Conservation (phyloP, 768 basidiomycete species). For the Rhodosporidiobolus odoratus region DNA sequence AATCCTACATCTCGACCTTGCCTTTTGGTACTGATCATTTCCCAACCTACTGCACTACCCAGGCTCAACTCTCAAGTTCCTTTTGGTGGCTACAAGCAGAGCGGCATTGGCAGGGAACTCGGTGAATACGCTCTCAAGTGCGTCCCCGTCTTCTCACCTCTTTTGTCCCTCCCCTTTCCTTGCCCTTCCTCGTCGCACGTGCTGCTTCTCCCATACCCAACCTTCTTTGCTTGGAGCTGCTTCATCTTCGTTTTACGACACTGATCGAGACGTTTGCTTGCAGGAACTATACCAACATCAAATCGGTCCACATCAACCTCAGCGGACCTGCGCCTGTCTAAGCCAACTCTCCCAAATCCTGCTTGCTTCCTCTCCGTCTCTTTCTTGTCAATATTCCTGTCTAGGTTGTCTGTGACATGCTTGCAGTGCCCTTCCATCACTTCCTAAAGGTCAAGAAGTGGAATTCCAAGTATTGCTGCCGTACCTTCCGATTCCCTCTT, state of each 20-base stretch:
- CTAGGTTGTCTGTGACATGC: no score
- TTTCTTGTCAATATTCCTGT: neutral
- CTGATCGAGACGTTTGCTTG: no score
- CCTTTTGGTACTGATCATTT: neutral
- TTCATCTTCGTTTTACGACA: no score
- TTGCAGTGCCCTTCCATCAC: no score
- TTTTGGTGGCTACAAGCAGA: slow-evolving; percentile 49
- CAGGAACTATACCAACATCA: slow-evolving; percentile 4
- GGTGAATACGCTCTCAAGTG: slow-evolving; percentile 41
- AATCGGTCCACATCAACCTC: no score
- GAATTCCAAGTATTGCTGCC: no score
- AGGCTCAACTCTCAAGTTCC: slow-evolving; percentile 47
- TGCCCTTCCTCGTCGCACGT: neutral
- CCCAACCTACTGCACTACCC: slow-evolving; percentile 26
- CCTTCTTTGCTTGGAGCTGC: no score
- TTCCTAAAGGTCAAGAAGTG: no score
- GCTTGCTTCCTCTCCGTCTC: neutral
- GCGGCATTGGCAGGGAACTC: slow-evolving; percentile 47
- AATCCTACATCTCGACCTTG: no score
- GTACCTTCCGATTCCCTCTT: no score
- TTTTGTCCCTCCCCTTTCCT: neutral
- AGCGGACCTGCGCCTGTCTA: no score
- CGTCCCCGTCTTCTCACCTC: neutral
- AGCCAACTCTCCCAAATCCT: neutral
- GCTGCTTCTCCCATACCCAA: no score